A percentile compares a stretch with the other conserved stretches of the same genome.
These are phyloP conservation scores for Scheffersomyces illinoinensis DNA, from an alignment of 1,139 yeast genomes.

Conservation along the genomic window DNA sequence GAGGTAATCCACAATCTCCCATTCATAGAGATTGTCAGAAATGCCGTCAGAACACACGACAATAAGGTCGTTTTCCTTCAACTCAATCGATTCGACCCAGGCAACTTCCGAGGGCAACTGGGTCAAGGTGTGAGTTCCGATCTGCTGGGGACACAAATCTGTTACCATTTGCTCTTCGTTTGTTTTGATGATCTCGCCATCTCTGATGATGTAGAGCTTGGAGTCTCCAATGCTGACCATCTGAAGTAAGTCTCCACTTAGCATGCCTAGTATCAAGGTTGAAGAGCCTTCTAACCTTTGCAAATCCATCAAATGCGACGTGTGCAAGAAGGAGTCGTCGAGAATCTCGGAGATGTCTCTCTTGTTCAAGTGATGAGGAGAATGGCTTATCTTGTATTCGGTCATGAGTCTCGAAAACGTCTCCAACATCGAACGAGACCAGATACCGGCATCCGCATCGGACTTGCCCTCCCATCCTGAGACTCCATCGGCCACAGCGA, in stretches of 20 bases:
- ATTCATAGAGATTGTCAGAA: slow-evolving; percentile 52
- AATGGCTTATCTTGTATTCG: slow-evolving; percentile 42
- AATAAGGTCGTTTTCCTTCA: slow-evolving; percentile 44
- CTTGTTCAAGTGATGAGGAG: slow-evolving; percentile 44
- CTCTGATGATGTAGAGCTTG: slow-evolving; percentile 49
- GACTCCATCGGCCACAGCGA: slow-evolving; percentile 64
- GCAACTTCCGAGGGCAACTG: slow-evolving; percentile 52
- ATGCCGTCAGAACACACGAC: slow-evolving; percentile 57
- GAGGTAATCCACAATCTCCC: slow-evolving; percentile 44
- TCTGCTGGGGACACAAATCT: slow-evolving; percentile 54
- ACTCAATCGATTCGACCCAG: slow-evolving; percentile 44
- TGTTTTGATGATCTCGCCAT: slow-evolving; percentile 44
- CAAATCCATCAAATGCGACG: slow-evolving; percentile 54
- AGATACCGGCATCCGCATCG: slow-evolving; percentile 46
- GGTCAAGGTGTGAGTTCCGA: slow-evolving; percentile 52
- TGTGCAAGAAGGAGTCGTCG: slow-evolving; percentile 53
- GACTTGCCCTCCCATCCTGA: slow-evolving; percentile 58
- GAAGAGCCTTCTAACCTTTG: slow-evolving; percentile 54
- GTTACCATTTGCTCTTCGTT: slow-evolving; percentile 52
- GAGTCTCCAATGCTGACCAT: slow-evolving; percentile 61
- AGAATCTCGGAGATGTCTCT: slow-evolving; percentile 48
- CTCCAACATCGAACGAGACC: slow-evolving; percentile 59
- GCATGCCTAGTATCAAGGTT: slow-evolving; percentile 52
- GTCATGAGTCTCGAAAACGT: slow-evolving; percentile 52
- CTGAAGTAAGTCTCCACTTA: slow-evolving; percentile 48